Evolutionary conservation across 495 filamentous ascomycete species (phyloP).

Genomic region (Xylaria bambusicola): DNA sequence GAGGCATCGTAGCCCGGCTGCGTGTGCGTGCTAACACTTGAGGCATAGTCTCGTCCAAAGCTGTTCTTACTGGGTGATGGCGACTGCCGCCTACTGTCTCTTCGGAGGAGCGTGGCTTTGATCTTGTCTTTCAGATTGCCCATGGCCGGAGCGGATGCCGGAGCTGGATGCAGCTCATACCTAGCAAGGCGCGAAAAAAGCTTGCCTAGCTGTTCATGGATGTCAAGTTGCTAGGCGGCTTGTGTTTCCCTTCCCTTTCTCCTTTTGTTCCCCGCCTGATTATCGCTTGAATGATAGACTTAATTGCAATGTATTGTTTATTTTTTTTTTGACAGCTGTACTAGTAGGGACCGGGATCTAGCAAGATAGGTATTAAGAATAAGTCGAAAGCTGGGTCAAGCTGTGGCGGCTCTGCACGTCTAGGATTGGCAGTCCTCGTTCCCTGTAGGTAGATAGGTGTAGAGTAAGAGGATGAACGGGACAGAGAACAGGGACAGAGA

Average conservation of each 20-base stretch:
- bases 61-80: conserved; percentile 37
- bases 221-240: too few relatives aligned
- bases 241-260: too few relatives aligned
- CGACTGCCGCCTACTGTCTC: conserved; percentile 43
- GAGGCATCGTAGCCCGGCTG: conserved; percentile 29
- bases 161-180: not conserved
- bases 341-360: not conserved
- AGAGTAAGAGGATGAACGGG: not conserved
- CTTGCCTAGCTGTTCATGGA: not conserved
- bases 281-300: too few relatives aligned
- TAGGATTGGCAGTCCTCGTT: too few relatives aligned
- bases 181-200: too few relatives aligned
- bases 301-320: too few relatives aligned
- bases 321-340: not conserved
- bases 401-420: not conserved
- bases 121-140: conserved; percentile 50
- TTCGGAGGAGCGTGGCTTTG: conserved; percentile 49
- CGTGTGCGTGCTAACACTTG: conserved; percentile 28
- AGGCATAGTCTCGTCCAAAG: conserved; percentile 24
- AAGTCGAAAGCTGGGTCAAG: not conserved
- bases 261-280: too few relatives aligned
- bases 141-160: conserved; percentile 28
- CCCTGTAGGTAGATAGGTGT: not conserved
- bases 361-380: not conserved
- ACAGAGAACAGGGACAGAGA: too few relatives aligned